Base-by-base conservation (phyloP, 352 stramenopile genomes). In the Globisporangium spiculum region DNA sequence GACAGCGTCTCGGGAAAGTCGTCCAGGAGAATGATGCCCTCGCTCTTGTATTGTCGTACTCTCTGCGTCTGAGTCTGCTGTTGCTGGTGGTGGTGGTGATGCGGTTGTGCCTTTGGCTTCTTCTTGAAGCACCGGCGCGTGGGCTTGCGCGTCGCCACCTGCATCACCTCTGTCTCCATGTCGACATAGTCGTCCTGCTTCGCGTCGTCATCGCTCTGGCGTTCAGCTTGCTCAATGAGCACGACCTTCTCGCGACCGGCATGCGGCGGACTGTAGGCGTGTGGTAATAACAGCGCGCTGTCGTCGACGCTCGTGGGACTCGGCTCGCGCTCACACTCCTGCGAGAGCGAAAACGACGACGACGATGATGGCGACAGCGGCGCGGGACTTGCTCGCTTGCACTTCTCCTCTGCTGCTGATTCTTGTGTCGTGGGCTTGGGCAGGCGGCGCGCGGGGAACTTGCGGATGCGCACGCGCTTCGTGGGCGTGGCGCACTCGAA, bases 391-490 rank as follows among this genome's bases (percentile, higher is more conserved):
- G 57, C 22, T 16, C 58, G 44, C 30, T 34, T n/a, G n/a, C 24
- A 8, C 8, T 63, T 24, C 36, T 38, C 36, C 2, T 32, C 32
- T 20, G 9, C 56, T 20, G 27, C 26, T 18, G n/a, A 14, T 18
- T 24, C 26, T 7, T 56, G 14, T 5, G 38, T 55, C 48, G 30
- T 50, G 9, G 48, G n/a, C 14, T 36, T 50, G 8, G 32, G 18
- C 24, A 58, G 46, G 30, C 61, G 61, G 30, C 61, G 61, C 27
- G n/a, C n/a, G 16, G 61, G 61, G 32, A 66, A 66, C 30, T 54
- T 66, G 46, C 48, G 50, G 48, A 66, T 57, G 61, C 50, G 61
- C 30, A 66, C 61, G 48, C 50, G 61, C 50, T 66, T 57, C 16
- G 61, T 66, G 27, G 61, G 50, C 10, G 61, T 57, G 4, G 52